Base-by-base conservation (phyloP, 2,329 filamentous ascomycete species). In the Monosporascus sp. region DNA sequence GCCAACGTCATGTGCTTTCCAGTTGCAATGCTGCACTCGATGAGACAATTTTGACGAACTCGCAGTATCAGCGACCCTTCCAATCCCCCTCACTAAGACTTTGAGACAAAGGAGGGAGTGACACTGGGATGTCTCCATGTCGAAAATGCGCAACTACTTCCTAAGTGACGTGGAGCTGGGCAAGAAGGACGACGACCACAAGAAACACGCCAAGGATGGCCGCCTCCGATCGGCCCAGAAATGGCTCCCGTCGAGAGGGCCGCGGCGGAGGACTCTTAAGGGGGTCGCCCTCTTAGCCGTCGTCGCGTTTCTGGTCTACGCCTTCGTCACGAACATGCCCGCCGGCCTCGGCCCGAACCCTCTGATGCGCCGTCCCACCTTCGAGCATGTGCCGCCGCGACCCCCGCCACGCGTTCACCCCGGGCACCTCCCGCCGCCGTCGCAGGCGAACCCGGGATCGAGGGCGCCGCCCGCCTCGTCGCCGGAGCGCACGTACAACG, bases 241-340 rank as follows among this genome's bases (percentile, higher is more conserved):
- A 57, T 80, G 78, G 77, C 69, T 73, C 53, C 64, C 69, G 20
- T 63, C 75, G 7, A 73, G 75, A 20, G 67, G 71, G 14, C 76
- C 77, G 16, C 74, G 73, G 7, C 79, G 84, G 53, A 76, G 84
- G 59, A 73, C 72, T 8, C 58, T 83, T 50, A 81, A 79, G 64
- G 80, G 85, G 49, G 63, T 84, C 34, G 64, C 75, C 16, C 52
- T 81, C 5, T 74, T 72, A 37, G 50, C 79, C 5, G 52, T 80
- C 47, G 73, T 79, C 36, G 69, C 78, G 47, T 64, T 79, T 37
- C 65, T 79, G 27, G 55, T 90, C 22, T 87, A 87, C 66, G 71
- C 89, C 56, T 82, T 90, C 64, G 70, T 87, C 64, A 79, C 80
- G 60, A 82, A 86, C 65, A 80, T 88, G 52, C 84, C 85, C 8